A percentile compares a stretch with the other conserved stretches of the same genome.
These are phyloP conservation scores for Ophiostoma triangulosporum DNA, from an alignment of 2,329 filamentous ascomycete species.

Conservation along the genomic window DNA sequence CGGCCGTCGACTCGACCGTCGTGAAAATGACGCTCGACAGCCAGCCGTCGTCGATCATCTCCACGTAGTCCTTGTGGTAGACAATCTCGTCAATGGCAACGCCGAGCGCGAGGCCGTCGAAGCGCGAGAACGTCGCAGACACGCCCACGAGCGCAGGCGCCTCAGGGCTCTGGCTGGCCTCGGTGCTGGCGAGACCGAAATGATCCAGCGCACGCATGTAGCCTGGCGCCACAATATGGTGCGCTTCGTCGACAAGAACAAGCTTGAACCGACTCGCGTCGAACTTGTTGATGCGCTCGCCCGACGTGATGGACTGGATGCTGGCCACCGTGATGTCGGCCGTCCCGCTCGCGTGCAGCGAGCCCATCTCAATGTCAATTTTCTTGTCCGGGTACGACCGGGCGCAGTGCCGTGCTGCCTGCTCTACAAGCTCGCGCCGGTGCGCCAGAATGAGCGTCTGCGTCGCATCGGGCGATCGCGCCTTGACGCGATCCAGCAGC, in stretches of 20 bases:
- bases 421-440: conserved; percentile 83
- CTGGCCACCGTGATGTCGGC: conserved; percentile 94
- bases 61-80: conserved; percentile 66
- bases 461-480: conserved; percentile 41
- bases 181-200: conserved; percentile 49
- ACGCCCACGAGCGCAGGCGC: conserved; percentile 71
- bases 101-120: conserved; percentile 72
- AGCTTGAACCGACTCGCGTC: conserved; percentile 72
- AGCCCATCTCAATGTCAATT: conserved; percentile 88
- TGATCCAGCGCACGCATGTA: conserved; percentile 68
- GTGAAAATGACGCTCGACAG: conserved; percentile 87
- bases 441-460: conserved; percentile 89
- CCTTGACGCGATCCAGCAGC: conserved; percentile 63
- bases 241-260: conserved; percentile 86
- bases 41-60: conserved; percentile 77
- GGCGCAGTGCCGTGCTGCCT: conserved; percentile 75
- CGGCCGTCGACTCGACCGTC: conserved; percentile 70
- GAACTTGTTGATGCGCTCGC: conserved; percentile 63
- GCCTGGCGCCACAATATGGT: conserved; percentile 79
- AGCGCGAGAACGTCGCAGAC: conserved; percentile 60
- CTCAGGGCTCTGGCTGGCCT: conserved; percentile 22
- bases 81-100: conserved; percentile 88
- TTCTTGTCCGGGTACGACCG: conserved; percentile 65
- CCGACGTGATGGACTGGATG: conserved; percentile 66
- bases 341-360: conserved; percentile 56